Conservation (phyloP, 306 rosid species). For the Myrica gale region DNA sequence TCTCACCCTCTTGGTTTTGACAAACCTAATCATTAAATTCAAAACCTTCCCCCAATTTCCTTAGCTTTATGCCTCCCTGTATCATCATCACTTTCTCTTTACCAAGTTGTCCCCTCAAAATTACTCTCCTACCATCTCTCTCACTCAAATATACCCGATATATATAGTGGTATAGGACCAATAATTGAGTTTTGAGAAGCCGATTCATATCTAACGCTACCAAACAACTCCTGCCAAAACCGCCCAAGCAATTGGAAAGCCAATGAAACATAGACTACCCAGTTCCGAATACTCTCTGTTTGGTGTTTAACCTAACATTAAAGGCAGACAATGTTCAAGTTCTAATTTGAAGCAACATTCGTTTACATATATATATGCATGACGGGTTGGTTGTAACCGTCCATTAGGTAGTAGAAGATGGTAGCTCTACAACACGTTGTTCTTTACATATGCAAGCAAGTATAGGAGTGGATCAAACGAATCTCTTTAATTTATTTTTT, state of each 20-base stretch:
- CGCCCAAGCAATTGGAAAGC: neutral
- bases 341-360: conserved; percentile 21
- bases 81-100: conserved; percentile 31
- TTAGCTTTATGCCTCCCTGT: conserved; percentile 33
- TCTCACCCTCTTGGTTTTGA: conserved; percentile 41
- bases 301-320: neutral
- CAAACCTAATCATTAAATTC: conserved; percentile 55
- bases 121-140: conserved; percentile 21
- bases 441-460: too few relatives aligned
- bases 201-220: neutral
- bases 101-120: conserved; percentile 25
- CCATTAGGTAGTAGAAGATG: conserved; percentile 30
- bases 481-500: too few relatives aligned
- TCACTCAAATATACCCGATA: too few relatives aligned
- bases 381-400: conserved; percentile 22
- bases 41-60: conserved; percentile 32
- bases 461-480: too few relatives aligned
- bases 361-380: neutral
- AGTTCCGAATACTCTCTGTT: neutral
- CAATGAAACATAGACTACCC: neutral
- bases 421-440: neutral
- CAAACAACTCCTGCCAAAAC: neutral
- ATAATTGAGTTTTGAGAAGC: neutral
- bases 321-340: neutral
- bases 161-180: too few relatives aligned